Evolutionary conservation across 2,329 filamentous ascomycete species (phyloP), one percentile per base, ranked within the genome.

Genomic region (Fusarium camptoceras): DNA sequence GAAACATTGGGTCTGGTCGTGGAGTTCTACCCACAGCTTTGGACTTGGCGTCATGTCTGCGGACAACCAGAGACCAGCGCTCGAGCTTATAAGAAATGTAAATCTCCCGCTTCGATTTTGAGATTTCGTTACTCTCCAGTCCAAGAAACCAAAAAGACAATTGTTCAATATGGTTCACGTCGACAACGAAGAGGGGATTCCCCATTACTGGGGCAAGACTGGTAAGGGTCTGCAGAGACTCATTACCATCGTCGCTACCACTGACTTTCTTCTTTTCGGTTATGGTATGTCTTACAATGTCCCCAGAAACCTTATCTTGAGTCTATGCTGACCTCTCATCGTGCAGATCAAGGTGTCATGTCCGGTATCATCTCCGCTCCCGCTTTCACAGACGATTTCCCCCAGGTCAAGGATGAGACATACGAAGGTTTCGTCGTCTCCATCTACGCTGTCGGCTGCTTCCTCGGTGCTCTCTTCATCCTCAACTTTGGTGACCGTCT

Each of bases 401-500:
- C 76, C 7, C 66, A 72, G 75, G 59, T 81, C 77, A 41, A 83
- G 78, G 63, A 59, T 8, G 81, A 83, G 31, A 83, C 81, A 10
- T 83, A 82, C 50, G 83, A 86, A 37, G 82, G 81, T n/a, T 82
- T 86, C 55, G 78, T 83, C 8, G 83, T 85, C 7, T 83, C 84
- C 18, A 82, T 82, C 46, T 86, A 87, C 74, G 85, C 85, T 68
- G 75, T 86, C 18, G 86, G 86, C 11, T 88, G 86, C 76, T 83
- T 88, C 57, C 16, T 80, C 2, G 83, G 86, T 37, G 85, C 85
- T 63, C 78, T 86, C 59, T 81, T 83, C 59, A 83, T 85, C 34
- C 80, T 87, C 28, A 76, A 76, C 37, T 76, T 87, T n/a, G 89
- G 89, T 34, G 89, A 91, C 64, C 65, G 81, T 5, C 76, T 85